Conservation (phyloP, 148 eudicot species). For the Diospyros lotus region DNA sequence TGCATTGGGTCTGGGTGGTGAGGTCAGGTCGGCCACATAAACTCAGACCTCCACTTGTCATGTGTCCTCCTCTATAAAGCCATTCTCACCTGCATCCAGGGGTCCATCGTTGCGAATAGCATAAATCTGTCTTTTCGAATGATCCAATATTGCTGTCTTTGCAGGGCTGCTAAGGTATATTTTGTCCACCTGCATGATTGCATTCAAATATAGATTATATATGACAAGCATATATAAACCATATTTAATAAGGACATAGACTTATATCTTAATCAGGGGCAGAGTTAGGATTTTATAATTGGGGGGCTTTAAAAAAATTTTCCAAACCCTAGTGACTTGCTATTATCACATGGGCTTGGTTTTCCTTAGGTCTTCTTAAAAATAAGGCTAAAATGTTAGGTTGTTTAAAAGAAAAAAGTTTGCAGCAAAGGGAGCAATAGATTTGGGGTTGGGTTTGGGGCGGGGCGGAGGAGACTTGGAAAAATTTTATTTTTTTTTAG, state of each 20-base stretch:
- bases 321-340: no score
- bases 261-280: background rate
- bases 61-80: background rate
- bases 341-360: no score
- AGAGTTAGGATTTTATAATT: no score
- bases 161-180: conserved; percentile 87
- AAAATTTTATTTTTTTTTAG: no score
- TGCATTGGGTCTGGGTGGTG: background rate
- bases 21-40: background rate
- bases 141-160: conserved; percentile 83
- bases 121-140: conserved; percentile 84
- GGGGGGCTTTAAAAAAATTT: no score
- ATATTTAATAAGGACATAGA: conserved; percentile 1
- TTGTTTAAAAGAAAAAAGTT: no score
- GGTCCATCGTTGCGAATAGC: conserved; percentile 91
- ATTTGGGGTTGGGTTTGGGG: no score
- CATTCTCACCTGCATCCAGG: conserved; percentile 82
- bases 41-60: no score
- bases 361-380: no score
- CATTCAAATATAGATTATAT: background rate
- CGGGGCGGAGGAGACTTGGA: no score
- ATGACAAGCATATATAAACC: conserved; percentile 2
- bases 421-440: no score
- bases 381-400: no score
- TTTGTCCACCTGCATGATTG: conserved; percentile 59